Evolutionary conservation across 169 alveolate genomes (phyloP).

Genomic region (Cryptosporidium felis): DNA sequence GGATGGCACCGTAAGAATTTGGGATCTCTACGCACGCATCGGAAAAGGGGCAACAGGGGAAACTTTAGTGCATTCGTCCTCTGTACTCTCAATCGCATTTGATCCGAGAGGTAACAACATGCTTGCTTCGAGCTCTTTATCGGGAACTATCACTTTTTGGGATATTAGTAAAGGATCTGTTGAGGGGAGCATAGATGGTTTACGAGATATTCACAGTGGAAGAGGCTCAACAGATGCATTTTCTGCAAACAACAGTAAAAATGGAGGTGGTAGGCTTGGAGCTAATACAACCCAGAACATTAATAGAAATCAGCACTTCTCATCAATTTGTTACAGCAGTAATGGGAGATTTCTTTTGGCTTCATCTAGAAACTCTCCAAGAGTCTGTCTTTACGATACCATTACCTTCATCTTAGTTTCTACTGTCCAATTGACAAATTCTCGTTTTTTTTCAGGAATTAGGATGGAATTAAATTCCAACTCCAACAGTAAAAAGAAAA

Average conservation of each 20-base stretch:
- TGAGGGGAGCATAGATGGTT: conserved; percentile 87
- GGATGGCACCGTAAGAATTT: conserved; percentile 92
- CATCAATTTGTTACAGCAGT: conserved; percentile 76
- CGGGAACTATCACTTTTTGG: conserved; percentile 85
- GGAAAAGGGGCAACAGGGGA: conserved; percentile 91
- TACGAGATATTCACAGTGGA: conserved; percentile 84
- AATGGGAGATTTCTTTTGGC: conserved; percentile 78
- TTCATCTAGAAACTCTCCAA: conserved; percentile 79
- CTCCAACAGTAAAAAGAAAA: conserved; percentile 56
- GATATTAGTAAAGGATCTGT: conserved; percentile 81
- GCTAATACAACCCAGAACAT: conserved; percentile 71
- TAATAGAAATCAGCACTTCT: conserved; percentile 78
- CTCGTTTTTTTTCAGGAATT: conserved; percentile 76
- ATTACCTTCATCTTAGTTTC: conserved; percentile 74
- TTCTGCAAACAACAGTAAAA: conserved; percentile 76
- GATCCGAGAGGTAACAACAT: conserved; percentile 91
- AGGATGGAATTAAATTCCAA: conserved; percentile 76
- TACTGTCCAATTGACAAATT: conserved; percentile 74
- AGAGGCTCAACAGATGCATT: conserved; percentile 78
- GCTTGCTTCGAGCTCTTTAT: conserved; percentile 83
- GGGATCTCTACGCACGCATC: conserved; percentile 84
- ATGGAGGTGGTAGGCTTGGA: conserved; percentile 70
- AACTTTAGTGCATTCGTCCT: conserved; percentile 86
- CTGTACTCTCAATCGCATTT: conserved; percentile 87
- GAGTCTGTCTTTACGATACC: conserved; percentile 79